Conservation (phyloP, 352 stramenopile species). For the Phytophthora gonapodyides region DNA sequence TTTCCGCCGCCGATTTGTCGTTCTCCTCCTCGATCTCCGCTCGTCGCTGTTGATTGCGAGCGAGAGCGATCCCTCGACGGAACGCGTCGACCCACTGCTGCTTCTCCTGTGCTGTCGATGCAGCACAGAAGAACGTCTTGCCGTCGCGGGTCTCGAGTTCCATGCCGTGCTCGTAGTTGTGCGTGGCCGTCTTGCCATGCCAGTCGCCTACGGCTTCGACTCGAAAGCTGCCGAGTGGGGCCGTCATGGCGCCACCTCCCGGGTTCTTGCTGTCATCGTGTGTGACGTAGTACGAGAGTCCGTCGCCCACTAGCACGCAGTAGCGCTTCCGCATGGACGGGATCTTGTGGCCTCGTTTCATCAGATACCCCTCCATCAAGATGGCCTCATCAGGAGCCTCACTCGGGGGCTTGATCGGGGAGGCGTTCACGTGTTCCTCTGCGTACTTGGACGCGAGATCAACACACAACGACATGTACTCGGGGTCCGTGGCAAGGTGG, state of each 20-base stretch:
- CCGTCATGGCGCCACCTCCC: conserved; percentile 31
- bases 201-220: conserved; percentile 69
- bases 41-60: conserved; percentile 24
- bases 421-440: conserved; percentile 9
- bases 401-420: neutral
- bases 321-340: conserved; percentile 82
- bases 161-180: conserved; percentile 63
- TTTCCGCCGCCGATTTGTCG: conserved; percentile 4
- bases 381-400: conserved; percentile 22
- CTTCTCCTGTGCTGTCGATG: conserved; percentile 57
- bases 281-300: conserved; percentile 69
- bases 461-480: conserved; percentile 34
- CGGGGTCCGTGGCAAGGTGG: conserved; percentile 38
- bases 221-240: conserved; percentile 39
- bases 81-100: conserved; percentile 66
- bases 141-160: conserved; percentile 70
- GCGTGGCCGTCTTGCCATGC: conserved; percentile 62
- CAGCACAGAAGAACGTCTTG: conserved; percentile 77
- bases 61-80: conserved; percentile 50
- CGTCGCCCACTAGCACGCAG: conserved; percentile 59
- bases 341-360: conserved; percentile 73
- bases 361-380: conserved; percentile 77
- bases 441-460: conserved; percentile 26
- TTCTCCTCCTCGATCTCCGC: conserved; percentile 2
- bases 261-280: conserved; percentile 67